These are phyloP conservation scores for Ocimum tenuiflorum DNA, from an alignment of 257 asterid genomes.

Conservation along the genomic window DNA sequence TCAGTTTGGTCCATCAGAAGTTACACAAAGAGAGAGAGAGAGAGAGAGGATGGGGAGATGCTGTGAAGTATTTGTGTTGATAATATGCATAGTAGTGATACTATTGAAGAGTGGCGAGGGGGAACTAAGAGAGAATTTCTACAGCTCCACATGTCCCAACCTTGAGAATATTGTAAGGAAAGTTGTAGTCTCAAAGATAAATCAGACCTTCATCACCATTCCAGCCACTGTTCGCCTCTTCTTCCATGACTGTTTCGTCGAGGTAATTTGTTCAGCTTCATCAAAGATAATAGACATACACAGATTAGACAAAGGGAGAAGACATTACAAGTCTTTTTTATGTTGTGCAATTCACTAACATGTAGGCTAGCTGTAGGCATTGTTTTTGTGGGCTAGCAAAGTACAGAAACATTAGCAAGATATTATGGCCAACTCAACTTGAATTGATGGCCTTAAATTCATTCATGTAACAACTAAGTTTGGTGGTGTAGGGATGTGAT, in stretches of 20 bases:
- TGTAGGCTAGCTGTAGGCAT: too few relatives aligned
- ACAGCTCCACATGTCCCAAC: constrained; percentile 42
- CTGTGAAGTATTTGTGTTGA: constrained; percentile 19
- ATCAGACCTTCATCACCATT: constrained; percentile 42
- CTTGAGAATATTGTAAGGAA: constrained; percentile 46
- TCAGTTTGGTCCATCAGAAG: too few relatives aligned
- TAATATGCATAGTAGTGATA: constrained; percentile 17
- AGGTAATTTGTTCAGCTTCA: too few relatives aligned
- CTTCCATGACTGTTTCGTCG: constrained; percentile 74
- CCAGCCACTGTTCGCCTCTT: constrained; percentile 70
- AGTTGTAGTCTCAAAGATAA: constrained; percentile 34
- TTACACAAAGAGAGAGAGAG: not conserved
- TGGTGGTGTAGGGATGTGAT: constrained; percentile 56
- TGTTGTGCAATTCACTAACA: too few relatives aligned
- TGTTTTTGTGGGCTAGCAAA: too few relatives aligned
- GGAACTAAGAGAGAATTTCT: constrained; percentile 42
- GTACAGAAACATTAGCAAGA: too few relatives aligned
- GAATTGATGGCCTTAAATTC: too few relatives aligned
- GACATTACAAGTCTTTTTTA: too few relatives aligned
- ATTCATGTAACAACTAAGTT: not conserved
- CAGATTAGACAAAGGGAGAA: too few relatives aligned
- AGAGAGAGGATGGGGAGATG: constrained; percentile 24
- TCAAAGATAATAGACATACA: too few relatives aligned
- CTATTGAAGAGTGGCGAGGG: constrained; percentile 35
- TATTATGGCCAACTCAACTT: not conserved